Base-by-base conservation (phyloP, 2,329 filamentous ascomycete species). In the Xylariaceae sp. region DNA sequence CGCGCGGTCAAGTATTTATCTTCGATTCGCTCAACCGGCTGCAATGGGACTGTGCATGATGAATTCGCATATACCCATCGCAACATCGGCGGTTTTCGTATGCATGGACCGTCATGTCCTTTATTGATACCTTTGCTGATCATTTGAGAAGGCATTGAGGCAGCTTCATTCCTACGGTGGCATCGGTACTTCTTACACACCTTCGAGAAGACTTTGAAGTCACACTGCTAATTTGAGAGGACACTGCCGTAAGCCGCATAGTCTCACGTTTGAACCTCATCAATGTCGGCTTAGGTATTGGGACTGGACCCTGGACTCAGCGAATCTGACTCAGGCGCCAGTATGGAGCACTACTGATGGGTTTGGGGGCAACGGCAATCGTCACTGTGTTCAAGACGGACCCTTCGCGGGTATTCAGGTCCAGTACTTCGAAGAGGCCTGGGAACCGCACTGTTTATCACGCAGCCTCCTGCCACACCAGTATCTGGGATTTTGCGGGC, bases 121-220 rank as follows among this genome's bases (percentile, higher is more conserved):
- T 17, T 32, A 16, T 34, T 12, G 2, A 5, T 7, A 22, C 4
- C n/a, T 22, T 40, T 40, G 23, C 34, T 40, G 20, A 40, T 17
- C 21, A n/a, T n/a, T 17, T 21, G 11, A 7, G 5, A 34, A 48
- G 46, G 33, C 45, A 41, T 44, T 35, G 27, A 37, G 23, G 46
- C 33, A 8, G 46, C 42, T 10, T 19, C 37, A n/a, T 48, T 48
- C 35, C 27, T 48, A 14, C 46, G 41, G 11, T 48, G 46, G 46
- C 46, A 48, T 38, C 46, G 46, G 12, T 44, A 44, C 12, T 48
- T 48, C 16, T 25, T 48, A 17, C 46, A 48, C 37, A 38, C 45
- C 19, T 48, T 44, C 21, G 46, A 48, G 27, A 2, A 45, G 29
- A 42, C 41, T 10, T 22, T 48, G 19, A 42, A 42, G 20, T 6